Evolutionary conservation across 306 rosid genomes (phyloP), one percentile per base, ranked within the genome.

Genomic region (Lablab purpureus): DNA sequence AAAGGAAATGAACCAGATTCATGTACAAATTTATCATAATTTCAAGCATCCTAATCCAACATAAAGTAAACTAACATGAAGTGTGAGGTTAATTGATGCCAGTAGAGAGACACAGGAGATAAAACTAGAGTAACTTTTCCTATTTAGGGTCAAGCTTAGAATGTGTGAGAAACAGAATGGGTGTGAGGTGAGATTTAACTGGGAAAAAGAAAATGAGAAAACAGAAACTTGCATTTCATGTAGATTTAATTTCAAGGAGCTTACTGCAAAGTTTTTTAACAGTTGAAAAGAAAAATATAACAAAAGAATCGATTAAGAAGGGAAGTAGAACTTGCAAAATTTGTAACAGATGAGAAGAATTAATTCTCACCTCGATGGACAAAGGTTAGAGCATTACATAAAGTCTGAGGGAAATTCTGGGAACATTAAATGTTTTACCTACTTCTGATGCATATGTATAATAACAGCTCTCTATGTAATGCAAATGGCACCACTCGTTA

Each of bases 341-440:
- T 27, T 28, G 41, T 23, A 28, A 10, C 64, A 60, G 21, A 59
- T 59, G 21, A 59, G 21, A 5, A 7, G 17, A 6, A 50, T 8
- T 60, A 12, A 19, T 54, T 22, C 81, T 76, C 14, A 64, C 81
- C 66, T 12, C 22, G 56, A 30, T 46, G 73, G 14, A 65, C 50
- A 66, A 47, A 30, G 4, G 47, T 41, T 41, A 41, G 47, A 41
- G 8, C 40, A 41, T 41, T 11, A 14, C 47, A 41, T 14, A 41
- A 41, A 41, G 47, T 9, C 11, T 37, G 45, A 32, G 40, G 1
- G 7, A 7, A 36, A 36, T 6, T 37, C 43, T 37, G 43, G 43
- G 43, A 37, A 7, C 43, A 37, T 0, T 2, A 11, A 37, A 11
- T 7, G 12, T 8, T 37, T 1, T 37, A 37, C 8, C 4, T 30